A percentile compares a stretch with the other conserved stretches of the same genome.
These are phyloP conservation scores for Skeletonema grethae DNA, from an alignment of 108 stramenopile species.

Conservation along the genomic window DNA sequence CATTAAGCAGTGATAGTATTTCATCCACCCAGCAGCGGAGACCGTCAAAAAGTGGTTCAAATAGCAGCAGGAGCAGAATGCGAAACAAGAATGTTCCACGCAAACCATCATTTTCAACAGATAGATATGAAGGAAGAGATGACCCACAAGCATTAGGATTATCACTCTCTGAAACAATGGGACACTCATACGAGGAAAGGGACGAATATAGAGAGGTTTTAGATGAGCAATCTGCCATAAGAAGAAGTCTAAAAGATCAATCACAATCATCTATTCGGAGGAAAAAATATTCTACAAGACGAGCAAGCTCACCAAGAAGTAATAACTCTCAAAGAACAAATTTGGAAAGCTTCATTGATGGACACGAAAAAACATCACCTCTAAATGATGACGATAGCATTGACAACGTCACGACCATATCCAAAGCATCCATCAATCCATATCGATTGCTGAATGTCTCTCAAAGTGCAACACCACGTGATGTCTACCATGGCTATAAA, in stretches of 20 bases:
- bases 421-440: constrained; percentile 44
- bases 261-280: background rate
- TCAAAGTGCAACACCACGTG: constrained; percentile 14
- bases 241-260: constrained; percentile 21
- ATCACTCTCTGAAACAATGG: background rate
- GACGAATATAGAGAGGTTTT: constrained; percentile 13
- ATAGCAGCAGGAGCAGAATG: background rate
- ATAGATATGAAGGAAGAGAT: constrained; percentile 2
- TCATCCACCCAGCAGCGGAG: background rate
- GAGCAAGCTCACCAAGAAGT: constrained; percentile 2
- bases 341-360: constrained; percentile 22
- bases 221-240: constrained; percentile 29
- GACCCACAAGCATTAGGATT: background rate
- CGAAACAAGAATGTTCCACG: background rate
- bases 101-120: background rate
- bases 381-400: constrained; percentile 12
- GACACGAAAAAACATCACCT: background rate
- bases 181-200: background rate
- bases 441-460: constrained; percentile 32
- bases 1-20: background rate
- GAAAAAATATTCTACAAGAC: background rate
- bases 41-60: background rate
- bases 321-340: constrained; percentile 14
- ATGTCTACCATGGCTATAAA: constrained; percentile 34
- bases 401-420: constrained; percentile 49